phyloP scores from a whole-genome alignment of 2,329 filamentous ascomycete genomes.

The Aspergillus viridinutans region DNA sequence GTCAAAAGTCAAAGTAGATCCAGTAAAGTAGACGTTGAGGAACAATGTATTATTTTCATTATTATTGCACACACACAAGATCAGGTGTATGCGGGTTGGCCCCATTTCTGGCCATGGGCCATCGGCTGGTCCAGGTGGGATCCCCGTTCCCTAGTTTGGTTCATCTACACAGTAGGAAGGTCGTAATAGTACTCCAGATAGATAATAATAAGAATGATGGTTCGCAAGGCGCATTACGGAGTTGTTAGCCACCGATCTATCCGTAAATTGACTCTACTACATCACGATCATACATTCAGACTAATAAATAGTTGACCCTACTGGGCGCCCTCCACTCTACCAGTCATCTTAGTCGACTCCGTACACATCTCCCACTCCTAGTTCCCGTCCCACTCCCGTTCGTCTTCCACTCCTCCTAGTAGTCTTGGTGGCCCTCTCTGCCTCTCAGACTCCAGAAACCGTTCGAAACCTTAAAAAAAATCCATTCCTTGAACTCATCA shows the following conservation, averaged over 20 bases:
- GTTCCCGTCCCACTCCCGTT: background rate
- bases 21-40: background rate
- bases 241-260: background rate
- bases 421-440: background rate
- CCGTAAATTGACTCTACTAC: background rate
- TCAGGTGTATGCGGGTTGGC: background rate
- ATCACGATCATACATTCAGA: background rate
- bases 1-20: background rate
- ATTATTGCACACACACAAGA: background rate
- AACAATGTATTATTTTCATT: background rate
- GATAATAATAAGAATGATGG: background rate
- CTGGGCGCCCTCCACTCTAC: background rate
- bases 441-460: background rate
- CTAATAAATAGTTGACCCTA: background rate
- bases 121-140: background rate
- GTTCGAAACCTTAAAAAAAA: background rate
- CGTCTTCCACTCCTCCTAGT: conserved; percentile 2
- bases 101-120: too few species aligned
- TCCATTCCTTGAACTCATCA: background rate
- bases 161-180: background rate
- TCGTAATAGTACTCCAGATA: background rate
- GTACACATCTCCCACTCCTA: background rate
- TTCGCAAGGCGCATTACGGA: background rate
- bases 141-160: background rate
- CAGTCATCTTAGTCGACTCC: background rate